Conservation (phyloP, 805 yeast genomes). For the Cyberlindnera galapagoensis region DNA sequence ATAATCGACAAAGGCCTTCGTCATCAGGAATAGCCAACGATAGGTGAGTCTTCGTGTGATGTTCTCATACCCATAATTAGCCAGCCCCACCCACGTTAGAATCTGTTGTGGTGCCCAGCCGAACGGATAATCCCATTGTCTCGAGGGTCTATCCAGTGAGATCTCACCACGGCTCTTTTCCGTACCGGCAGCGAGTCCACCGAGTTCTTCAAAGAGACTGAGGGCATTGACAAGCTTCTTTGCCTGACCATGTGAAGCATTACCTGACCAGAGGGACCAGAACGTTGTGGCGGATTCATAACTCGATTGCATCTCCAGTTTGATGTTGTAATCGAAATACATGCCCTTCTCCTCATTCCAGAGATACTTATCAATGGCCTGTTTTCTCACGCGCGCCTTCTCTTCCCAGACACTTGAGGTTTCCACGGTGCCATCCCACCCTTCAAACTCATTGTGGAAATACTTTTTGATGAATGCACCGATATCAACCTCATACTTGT, state of each 20-base stretch:
- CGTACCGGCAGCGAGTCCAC: conserved; percentile 88
- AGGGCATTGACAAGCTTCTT: conserved; percentile 51
- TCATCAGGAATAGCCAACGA: conserved; percentile 87
- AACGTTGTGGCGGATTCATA: conserved; percentile 86
- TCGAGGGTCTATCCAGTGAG: conserved; percentile 64
- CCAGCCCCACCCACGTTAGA: conserved; percentile 83
- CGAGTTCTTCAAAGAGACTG: conserved; percentile 70
- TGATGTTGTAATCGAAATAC: conserved; percentile 79
- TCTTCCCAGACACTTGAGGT: conserved; percentile 52
- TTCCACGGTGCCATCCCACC: conserved; percentile 34
- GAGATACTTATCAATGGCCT: conserved; percentile 54
- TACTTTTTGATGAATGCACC: conserved; percentile 50
- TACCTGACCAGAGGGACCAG: conserved; percentile 88
- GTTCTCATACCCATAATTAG: conserved; percentile 59
- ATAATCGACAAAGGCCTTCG: conserved; percentile 83
- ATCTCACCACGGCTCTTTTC: conserved; percentile 65
- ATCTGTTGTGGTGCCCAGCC: conserved; percentile 99
- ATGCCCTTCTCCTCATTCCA: conserved; percentile 81
- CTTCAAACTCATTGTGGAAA: conserved; percentile 44
- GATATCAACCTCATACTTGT: conserved; percentile 87
- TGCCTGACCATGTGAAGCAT: conserved; percentile 67
- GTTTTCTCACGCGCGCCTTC: conserved; percentile 50
- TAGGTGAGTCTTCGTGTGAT: conserved; percentile 68
- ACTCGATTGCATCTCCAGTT: conserved; percentile 43
- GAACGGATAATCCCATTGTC: conserved; percentile 98